These are phyloP conservation scores for Micractinium sp. DNA, from an alignment of 139 green algal genomes.

Conservation along the genomic window DNA sequence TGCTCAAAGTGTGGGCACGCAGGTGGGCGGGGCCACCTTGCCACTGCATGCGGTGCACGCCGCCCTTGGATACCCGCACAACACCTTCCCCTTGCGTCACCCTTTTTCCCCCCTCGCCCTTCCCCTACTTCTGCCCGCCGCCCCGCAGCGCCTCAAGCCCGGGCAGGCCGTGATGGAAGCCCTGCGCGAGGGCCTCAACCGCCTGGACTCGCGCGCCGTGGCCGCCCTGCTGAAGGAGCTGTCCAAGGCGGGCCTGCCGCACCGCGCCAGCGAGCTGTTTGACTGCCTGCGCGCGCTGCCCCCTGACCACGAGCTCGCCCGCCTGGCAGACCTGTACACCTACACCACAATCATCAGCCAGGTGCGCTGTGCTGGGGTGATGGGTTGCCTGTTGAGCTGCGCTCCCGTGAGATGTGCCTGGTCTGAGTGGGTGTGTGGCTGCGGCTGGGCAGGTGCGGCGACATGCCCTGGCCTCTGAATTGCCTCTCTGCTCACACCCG, in stretches of 20 bases:
- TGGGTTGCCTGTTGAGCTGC: no score
- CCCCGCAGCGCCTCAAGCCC: slow-evolving; percentile 21
- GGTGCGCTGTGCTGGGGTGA: background rate
- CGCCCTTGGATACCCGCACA: no score
- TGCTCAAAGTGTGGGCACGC: no score
- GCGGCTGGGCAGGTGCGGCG: no score
- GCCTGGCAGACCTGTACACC: slow-evolving; percentile 81
- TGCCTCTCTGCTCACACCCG: no score
- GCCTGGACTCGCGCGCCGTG: slow-evolving; percentile 74
- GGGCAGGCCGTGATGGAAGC: slow-evolving; percentile 32
- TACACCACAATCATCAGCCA: slow-evolving; percentile 68
- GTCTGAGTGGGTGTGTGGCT: no score
- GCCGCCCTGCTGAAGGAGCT: slow-evolving; percentile 86
- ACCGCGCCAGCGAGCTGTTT: slow-evolving; percentile 79
- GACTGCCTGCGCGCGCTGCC: slow-evolving; percentile 70
- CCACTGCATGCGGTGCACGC: no score
- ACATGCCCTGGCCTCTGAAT: no score
- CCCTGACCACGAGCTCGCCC: slow-evolving; percentile 48
- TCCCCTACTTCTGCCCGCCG: background rate
- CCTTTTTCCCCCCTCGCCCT: background rate
- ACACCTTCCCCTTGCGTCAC: background rate
- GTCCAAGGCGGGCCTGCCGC: slow-evolving; percentile 55
- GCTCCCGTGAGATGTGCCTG: background rate
- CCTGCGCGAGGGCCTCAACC: slow-evolving; percentile 78
- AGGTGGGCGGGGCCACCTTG: no score